Conservation (phyloP, 495 filamentous ascomycete species). For the Aspergillus sclerotiicarbonarius region DNA sequence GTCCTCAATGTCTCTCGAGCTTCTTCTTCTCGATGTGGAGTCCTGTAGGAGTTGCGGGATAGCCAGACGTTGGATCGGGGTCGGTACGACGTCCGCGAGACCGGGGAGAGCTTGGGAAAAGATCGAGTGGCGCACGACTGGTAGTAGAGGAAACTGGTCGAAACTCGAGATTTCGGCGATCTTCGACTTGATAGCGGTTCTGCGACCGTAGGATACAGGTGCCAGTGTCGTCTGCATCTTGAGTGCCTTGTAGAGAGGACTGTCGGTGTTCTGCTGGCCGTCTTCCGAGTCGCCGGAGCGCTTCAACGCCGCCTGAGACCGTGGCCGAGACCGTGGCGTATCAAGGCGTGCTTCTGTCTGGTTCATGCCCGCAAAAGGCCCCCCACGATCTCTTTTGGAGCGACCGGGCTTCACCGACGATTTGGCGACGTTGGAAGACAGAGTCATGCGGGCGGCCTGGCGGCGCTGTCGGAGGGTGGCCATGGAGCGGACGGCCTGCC, state of each 20-base stretch:
- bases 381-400: constrained; percentile 37
- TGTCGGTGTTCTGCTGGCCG: constrained; percentile 38
- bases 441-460: constrained; percentile 69
- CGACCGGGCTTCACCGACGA: constrained; percentile 43
- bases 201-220: constrained; percentile 68
- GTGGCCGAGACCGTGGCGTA: constrained; percentile 31
- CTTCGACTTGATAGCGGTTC: constrained; percentile 64
- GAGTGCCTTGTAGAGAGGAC: constrained; percentile 71
- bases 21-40: constrained; percentile 25
- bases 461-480: constrained; percentile 39
- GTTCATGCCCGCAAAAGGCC: constrained; percentile 81
- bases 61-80: constrained; percentile 82
- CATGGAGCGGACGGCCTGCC: constrained; percentile 39
- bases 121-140: constrained; percentile 71
- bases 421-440: constrained; percentile 70
- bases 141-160: constrained; percentile 72
- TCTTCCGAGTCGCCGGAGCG: constrained; percentile 32
- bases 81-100: constrained; percentile 70
- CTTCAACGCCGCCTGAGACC: constrained; percentile 41
- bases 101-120: constrained; percentile 66
- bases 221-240: constrained; percentile 88
- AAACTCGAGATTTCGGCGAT: constrained; percentile 73
- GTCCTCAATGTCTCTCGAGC: constrained; percentile 26
- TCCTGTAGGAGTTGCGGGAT: constrained; percentile 73
- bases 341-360: constrained; percentile 58